Conservation (phyloP, 345 rosid genomes). For the Durio zibethinus region DNA sequence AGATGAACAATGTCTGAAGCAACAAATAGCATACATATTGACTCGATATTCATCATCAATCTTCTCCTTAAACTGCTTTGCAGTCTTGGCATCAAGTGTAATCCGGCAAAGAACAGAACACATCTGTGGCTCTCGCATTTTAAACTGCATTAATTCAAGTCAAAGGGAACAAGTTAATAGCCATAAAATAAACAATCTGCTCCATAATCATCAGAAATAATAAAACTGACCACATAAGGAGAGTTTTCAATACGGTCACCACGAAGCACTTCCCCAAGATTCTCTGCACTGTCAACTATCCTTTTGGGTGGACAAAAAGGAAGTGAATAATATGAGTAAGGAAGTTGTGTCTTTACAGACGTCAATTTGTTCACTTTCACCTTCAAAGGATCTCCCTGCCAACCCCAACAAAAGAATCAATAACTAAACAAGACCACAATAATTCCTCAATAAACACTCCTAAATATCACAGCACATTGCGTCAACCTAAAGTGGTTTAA, state of each 20-base stretch:
- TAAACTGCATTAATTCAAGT: conserved; percentile 52
- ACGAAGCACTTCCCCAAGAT: conserved; percentile 97
- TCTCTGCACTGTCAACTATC: conserved; percentile 88
- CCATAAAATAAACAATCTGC: background rate
- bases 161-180: conserved; percentile 10
- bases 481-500: background rate
- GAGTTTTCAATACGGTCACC: conserved; percentile 97
- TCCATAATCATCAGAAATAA: background rate
- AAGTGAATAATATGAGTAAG: conserved; percentile 78
- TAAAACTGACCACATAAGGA: conserved; percentile 59
- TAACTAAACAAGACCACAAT: background rate
- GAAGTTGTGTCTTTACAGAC: conserved; percentile 90
- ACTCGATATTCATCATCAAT: conserved; percentile 88
- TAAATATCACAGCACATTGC: background rate
- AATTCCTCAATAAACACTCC: background rate
- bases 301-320: conserved; percentile 66
- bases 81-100: conserved; percentile 53
- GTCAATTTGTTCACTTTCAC: conserved; percentile 95
- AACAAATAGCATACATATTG: conserved; percentile 61
- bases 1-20: background rate
- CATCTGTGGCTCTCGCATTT: conserved; percentile 88
- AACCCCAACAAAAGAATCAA: background rate
- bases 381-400: conserved; percentile 67
- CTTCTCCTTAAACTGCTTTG: conserved; percentile 78
- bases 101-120: conserved; percentile 60